Evolutionary conservation across 2,329 filamentous ascomycete genomes (phyloP).

Genomic region (Paecilomyces variotii): DNA sequence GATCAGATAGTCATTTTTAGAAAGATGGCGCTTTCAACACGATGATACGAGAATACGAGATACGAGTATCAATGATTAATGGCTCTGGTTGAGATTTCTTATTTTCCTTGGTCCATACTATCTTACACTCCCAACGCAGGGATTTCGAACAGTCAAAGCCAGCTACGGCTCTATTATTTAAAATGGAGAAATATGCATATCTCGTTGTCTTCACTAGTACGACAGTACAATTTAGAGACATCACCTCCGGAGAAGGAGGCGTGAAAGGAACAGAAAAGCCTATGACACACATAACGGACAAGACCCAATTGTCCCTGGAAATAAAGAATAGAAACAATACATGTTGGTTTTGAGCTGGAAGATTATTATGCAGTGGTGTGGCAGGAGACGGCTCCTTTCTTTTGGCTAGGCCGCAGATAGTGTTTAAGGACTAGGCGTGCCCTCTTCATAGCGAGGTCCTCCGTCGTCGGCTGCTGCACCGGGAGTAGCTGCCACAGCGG

Average conservation of each 20-base stretch:
- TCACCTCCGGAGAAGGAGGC: background rate
- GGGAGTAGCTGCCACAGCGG: conserved; percentile 35
- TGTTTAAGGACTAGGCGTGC: conserved; percentile 31
- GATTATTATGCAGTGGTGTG: background rate
- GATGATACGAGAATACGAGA: too few relatives aligned
- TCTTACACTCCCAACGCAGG: too few relatives aligned
- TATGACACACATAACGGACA: background rate
- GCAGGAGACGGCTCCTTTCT: background rate
- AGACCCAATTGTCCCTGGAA: background rate
- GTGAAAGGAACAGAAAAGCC: background rate
- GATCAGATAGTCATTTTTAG: too few relatives aligned
- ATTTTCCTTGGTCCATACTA: too few relatives aligned
- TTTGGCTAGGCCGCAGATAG: too few relatives aligned
- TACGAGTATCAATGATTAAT: too few relatives aligned
- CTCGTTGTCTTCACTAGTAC: background rate
- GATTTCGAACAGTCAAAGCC: too few relatives aligned
- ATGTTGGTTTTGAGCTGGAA: background rate
- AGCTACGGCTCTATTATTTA: too few relatives aligned
- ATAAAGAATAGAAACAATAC: background rate
- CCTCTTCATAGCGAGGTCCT: conserved; percentile 37
- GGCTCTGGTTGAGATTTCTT: too few relatives aligned
- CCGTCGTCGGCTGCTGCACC: conserved; percentile 31
- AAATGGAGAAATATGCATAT: background rate
- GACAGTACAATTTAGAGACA: background rate
- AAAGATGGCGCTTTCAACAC: too few relatives aligned